These are phyloP conservation scores for Suhomyces prunicola DNA, from an alignment of 805 yeast genomes.

Conservation along the genomic window DNA sequence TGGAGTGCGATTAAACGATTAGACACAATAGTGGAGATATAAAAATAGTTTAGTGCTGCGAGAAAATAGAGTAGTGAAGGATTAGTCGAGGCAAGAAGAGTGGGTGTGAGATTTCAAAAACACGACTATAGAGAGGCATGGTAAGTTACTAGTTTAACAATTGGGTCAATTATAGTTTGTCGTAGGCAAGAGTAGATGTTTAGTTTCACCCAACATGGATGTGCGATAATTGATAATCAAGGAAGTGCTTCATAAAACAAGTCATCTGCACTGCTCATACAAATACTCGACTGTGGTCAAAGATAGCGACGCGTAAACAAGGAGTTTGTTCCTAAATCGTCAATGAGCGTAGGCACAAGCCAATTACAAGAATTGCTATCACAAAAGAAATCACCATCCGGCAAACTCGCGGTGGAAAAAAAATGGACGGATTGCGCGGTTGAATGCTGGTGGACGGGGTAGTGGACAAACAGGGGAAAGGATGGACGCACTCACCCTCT, in stretches of 20 bases:
- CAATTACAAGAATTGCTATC: neutral
- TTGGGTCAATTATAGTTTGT: neutral
- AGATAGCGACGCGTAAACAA: neutral
- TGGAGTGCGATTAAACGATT: neutral
- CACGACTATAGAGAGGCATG: neutral
- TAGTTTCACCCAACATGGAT: neutral
- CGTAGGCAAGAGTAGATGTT: neutral
- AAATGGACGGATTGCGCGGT: conserved; percentile 1
- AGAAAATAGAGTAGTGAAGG: neutral
- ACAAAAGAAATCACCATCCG: neutral
- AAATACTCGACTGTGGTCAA: neutral
- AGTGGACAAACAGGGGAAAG: neutral
- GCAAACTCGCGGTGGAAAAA: neutral
- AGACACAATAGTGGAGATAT: neutral
- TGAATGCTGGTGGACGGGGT: conserved; percentile 1
- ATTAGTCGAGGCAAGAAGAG: neutral
- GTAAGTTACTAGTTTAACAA: too few species aligned
- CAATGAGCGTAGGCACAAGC: neutral
- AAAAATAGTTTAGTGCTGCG: neutral
- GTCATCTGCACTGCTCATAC: too few species aligned
- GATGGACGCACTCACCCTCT: neutral
- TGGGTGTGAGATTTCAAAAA: neutral
- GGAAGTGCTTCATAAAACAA: too few species aligned
- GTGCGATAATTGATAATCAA: neutral
- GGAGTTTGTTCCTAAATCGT: neutral